Percentiles rank a stretch among this genome's conserved stretches.
phyloP scores from a whole-genome alignment of 2,329 filamentous ascomycete genomes.

The Plectosphaerella cucumerina region DNA sequence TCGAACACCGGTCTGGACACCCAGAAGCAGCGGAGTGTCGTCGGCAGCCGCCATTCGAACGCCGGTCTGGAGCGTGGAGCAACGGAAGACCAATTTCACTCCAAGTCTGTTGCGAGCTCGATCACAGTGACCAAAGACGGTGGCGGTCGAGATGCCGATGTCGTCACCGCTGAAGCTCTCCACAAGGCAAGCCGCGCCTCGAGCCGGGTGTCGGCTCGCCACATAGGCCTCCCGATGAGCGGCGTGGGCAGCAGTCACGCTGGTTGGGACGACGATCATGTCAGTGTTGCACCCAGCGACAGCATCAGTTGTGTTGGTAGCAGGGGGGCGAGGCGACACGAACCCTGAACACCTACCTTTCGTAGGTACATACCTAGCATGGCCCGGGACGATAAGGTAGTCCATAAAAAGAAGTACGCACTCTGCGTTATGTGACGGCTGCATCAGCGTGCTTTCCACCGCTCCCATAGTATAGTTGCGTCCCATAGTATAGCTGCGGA shows the following conservation, averaged over 20 bases:
- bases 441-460: no score
- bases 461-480: no score
- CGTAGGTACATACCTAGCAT: no score
- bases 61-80: not conserved
- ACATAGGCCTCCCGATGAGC: conserved; percentile 36
- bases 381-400: no score
- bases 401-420: no score
- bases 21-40: conserved; percentile 1
- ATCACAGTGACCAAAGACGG: no score
- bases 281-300: conserved; percentile 55
- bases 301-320: conserved; percentile 59
- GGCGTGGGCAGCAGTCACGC: conserved; percentile 34
- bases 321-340: conserved; percentile 23
- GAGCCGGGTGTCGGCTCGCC: conserved; percentile 24
- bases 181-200: conserved; percentile 14
- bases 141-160: not conserved
- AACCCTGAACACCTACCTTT: not conserved
- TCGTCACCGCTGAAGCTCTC: not conserved
- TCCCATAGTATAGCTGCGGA: no score
- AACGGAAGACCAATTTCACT: no score
- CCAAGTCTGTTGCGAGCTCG: no score
- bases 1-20: conserved; percentile 3
- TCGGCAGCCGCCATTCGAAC: not conserved
- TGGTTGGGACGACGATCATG: conserved; percentile 42
- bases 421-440: no score